Evolutionary conservation across 805 yeast genomes (phyloP), one percentile per base, ranked within the genome.

Genomic region (Saturnispora quitensis): DNA sequence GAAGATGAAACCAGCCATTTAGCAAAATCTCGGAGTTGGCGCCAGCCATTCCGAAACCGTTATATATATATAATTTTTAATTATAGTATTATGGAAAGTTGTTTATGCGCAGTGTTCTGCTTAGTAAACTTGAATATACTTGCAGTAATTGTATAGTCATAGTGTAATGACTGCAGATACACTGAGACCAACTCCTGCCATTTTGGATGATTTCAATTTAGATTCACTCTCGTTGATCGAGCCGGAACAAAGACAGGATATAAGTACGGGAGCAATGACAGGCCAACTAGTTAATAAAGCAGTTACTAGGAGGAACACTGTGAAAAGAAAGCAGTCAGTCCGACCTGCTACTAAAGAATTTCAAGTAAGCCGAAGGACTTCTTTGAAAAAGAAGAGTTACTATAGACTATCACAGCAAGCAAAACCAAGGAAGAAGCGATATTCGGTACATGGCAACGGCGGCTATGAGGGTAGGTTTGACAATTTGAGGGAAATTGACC

Each of bases 351-450:
- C 27, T 2, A 40, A 25, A 15, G 54, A 51, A 42, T 55, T 53
- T 35, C 42, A 40, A 22, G 58, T 47, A 5, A 34, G 40, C 10
- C 52, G 58, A 24, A 53, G 46, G 20, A 48, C 46, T 22, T 47
- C 56, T 20, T 46, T 50, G 15, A 50, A 35, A 28, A 45, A 48
- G 5, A 44, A 52, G 1, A 36, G 25, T 17, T 55, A 55, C 28
- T 50, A 49, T 38, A 31, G 47, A 34, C 20, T 53, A 15, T 48
- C 48, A 7, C 28, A 27, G 15, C 50, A 49, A 24, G 20, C 49
- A 20, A 47, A 48, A 43, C 43, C 49, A n/a, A 44, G 40, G 9
- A 50, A 40, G 38, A 46, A 50, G 20, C 42, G 42, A 38, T 10
- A 38, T 38, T 38, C 42, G 18, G 22, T 38, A 10, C 20, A 38